Evolutionary conservation across 2,329 filamentous ascomycete genomes (phyloP).

Genomic region (Dactylellina cionopaga): DNA sequence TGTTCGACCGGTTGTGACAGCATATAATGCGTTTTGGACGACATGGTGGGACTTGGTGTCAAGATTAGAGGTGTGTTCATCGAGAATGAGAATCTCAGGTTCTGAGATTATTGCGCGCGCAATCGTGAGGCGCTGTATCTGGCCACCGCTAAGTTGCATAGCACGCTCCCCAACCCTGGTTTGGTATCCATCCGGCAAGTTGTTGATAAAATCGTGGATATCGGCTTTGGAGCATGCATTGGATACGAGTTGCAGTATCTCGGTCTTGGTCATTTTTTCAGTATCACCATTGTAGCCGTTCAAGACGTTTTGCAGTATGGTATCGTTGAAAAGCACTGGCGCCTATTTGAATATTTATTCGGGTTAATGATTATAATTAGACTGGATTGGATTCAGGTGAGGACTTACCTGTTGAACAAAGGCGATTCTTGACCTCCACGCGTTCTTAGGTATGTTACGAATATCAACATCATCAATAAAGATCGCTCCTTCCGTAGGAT

Average conservation of each 20-base stretch:
- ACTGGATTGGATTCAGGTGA: not conserved
- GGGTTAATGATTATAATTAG: not conserved
- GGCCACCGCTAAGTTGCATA: slow-evolving; percentile 80
- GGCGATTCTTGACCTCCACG: slow-evolving; percentile 26
- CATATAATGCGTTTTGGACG: slow-evolving; percentile 69
- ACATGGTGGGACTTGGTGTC: slow-evolving; percentile 68
- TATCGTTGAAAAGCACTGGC: slow-evolving; percentile 74
- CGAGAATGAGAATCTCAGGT: slow-evolving; percentile 74
- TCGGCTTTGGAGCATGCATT: slow-evolving; percentile 74
- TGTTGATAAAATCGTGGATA: slow-evolving; percentile 74
- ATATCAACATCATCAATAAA: slow-evolving; percentile 65
- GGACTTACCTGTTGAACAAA: slow-evolving; percentile 31
- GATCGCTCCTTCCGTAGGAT: slow-evolving; percentile 65
- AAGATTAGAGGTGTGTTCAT: slow-evolving; percentile 78
- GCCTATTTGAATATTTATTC: slow-evolving; percentile 71
- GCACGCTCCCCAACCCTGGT: slow-evolving; percentile 80
- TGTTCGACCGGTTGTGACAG: slow-evolving; percentile 71
- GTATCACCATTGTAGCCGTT: slow-evolving; percentile 69
- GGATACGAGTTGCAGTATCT: slow-evolving; percentile 70
- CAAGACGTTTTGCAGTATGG: slow-evolving; percentile 71
- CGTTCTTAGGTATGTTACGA: slow-evolving; percentile 15
- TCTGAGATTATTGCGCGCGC: slow-evolving; percentile 75
- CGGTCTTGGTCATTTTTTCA: slow-evolving; percentile 68
- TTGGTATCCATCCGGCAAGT: slow-evolving; percentile 72
- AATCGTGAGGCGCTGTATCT: slow-evolving; percentile 83